Evolutionary conservation across 1,284 basidiomycete species (phyloP), one percentile per base, ranked within the genome.

Genomic region (Rhodotorula sp.): DNA sequence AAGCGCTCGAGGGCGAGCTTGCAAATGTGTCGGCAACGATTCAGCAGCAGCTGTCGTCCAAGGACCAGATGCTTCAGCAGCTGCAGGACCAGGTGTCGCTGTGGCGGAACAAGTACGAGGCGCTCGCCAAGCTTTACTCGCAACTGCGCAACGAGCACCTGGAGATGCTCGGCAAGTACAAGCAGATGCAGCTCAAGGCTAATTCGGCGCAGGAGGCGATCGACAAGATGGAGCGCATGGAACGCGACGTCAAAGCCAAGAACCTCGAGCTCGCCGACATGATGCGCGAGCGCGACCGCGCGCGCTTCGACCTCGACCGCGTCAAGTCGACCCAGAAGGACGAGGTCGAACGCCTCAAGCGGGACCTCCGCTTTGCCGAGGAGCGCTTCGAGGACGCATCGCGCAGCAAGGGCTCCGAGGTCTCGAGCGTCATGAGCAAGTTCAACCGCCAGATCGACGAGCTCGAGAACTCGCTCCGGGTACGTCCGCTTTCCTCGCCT

Each of bases 51-150:
- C 87, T 98, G 84, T 82, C 85, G 66, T 90, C 92, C 62, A 99
- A 99, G 83, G 97, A 99, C 80, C 94, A 98, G 39, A 85, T 99
- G 79, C 94, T 99, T 81, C 90, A 89, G 80, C 94, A 97, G 81
- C 87, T 99, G 22, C 96, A 98, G 82, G 93, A 97, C 80, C 97
- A 99, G 83, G 94, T 97, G 73, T 91, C 89, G 13, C 84, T 97
- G 34, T 99, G 97, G 97, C 90, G 94, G 73, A 95, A 94, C 85
- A 99, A 99, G 83, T 99, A 99, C 83, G 97, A 99, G 82, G 93
- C 96, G 0, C 86, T 99, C 69, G 97, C 97, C 59, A 99, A 99
- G 83, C 87, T 99, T 15, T 99, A 99, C 85, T 97, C 94, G 78
- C 97, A 99, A 82, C 88, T 99, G 21, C 91, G 97, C 58, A 91